Percentiles rank a stretch among this genome's conserved stretches.
Evolutionary conservation across 768 basidiomycete genomes (phyloP).

Genomic region (Podaxis carcinomalis): DNA sequence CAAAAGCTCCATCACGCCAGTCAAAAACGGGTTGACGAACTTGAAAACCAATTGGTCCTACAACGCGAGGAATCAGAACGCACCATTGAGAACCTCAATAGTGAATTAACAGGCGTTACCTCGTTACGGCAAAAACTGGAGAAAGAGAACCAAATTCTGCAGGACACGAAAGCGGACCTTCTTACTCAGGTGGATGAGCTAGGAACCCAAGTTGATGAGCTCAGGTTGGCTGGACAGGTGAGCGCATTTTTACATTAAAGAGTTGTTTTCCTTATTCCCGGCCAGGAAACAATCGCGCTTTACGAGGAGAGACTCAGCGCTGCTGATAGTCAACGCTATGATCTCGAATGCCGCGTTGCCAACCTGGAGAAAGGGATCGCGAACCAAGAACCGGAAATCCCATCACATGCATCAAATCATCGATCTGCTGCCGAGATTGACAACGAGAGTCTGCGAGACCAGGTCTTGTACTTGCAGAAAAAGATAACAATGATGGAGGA

Average conservation of each 20-base stretch:
- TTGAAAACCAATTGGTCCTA: constrained; percentile 1
- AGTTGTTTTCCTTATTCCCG: background rate
- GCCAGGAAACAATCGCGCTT: constrained; percentile 87
- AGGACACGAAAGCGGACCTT: constrained; percentile 61
- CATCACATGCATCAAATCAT: constrained; percentile 27
- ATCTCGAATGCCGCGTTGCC: constrained; percentile 64
- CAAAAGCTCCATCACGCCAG: background rate
- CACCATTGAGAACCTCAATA: constrained; percentile 21
- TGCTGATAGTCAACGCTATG: constrained; percentile 69
- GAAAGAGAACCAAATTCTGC: constrained; percentile 35
- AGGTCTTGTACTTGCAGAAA: constrained; percentile 82
- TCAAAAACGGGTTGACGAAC: constrained; percentile 3
- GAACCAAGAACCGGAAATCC: constrained; percentile 21
- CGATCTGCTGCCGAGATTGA: constrained; percentile 87
- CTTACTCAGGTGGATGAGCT: constrained; percentile 57
- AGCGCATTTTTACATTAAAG: constrained; percentile 12
- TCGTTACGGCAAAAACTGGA: constrained; percentile 44
- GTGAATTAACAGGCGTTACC: constrained; percentile 35
- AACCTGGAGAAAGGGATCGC: constrained; percentile 44
- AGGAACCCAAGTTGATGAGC: constrained; percentile 71
- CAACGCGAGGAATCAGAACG: constrained; percentile 4
- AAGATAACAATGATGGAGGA: constrained; percentile 79
- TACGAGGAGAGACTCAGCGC: constrained; percentile 86
- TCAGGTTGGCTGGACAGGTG: constrained; percentile 87
- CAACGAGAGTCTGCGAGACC: constrained; percentile 87